Conservation (phyloP, 257 asterid genomes). For the Oldenlandia corymbosa region DNA sequence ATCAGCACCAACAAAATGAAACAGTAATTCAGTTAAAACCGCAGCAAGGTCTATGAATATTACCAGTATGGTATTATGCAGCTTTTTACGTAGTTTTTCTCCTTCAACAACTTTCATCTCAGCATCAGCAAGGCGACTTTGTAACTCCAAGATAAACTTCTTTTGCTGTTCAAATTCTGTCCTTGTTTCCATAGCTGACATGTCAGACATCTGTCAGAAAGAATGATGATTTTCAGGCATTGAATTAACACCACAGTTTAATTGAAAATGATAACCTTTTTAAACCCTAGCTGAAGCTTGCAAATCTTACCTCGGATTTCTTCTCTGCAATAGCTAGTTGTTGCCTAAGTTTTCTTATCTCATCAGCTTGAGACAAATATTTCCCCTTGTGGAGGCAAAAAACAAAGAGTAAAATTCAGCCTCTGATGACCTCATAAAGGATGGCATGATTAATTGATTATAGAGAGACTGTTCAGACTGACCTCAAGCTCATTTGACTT, state of each 20-base stretch:
- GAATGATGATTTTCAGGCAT: neutral
- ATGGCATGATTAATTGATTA: too few species aligned
- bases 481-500: constrained; percentile 73
- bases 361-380: constrained; percentile 59
- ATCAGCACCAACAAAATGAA: neutral
- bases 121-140: constrained; percentile 68
- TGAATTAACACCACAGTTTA: neutral
- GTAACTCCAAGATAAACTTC: constrained; percentile 41
- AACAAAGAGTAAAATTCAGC: too few species aligned
- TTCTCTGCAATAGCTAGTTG: constrained; percentile 59
- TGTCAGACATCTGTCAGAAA: constrained; percentile 52
- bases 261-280: neutral
- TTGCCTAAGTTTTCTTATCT: constrained; percentile 60
- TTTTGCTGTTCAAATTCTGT: constrained; percentile 67
- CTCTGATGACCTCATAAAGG: too few species aligned
- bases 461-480: constrained; percentile 6
- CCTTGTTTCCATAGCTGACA: constrained; percentile 59
- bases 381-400: constrained; percentile 41
- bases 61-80: constrained; percentile 94
- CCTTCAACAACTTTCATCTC: constrained; percentile 78
- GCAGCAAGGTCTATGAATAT: constrained; percentile 7
- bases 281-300: constrained; percentile 2
- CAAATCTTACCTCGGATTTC: constrained; percentile 54
- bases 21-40: neutral
- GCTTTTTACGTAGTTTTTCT: constrained; percentile 75